These are phyloP conservation scores for Chrysosporium keratinophilum DNA, from an alignment of 2,329 filamentous ascomycete species.

Conservation along the genomic window DNA sequence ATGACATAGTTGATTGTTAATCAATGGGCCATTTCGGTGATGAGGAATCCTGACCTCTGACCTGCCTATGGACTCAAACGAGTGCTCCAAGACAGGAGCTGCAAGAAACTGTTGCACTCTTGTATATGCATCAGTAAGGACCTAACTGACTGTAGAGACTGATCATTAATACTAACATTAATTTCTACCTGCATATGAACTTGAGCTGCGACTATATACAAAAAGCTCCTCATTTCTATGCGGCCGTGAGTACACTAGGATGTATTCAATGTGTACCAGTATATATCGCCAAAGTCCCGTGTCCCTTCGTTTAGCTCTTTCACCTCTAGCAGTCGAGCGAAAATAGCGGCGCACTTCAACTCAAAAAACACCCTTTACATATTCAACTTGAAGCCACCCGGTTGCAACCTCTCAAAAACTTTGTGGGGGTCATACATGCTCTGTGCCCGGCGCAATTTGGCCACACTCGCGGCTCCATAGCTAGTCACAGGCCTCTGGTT, in stretches of 20 bases:
- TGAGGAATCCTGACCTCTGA: background rate
- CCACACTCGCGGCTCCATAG: slow-evolving; percentile 19
- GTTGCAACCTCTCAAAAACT: slow-evolving; percentile 27
- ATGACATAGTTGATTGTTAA: too few relatives aligned
- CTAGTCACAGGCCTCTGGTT: slow-evolving; percentile 17
- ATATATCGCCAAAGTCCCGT: too few relatives aligned
- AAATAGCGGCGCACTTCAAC: background rate
- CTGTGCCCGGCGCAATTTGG: slow-evolving; percentile 16
- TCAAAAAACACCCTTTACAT: slow-evolving; percentile 17
- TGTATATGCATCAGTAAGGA: too few relatives aligned
- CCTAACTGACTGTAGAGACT: too few relatives aligned
- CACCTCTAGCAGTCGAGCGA: background rate
- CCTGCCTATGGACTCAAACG: too few relatives aligned
- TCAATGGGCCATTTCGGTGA: too few relatives aligned
- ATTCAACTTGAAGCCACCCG: slow-evolving; percentile 36
- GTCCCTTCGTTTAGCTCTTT: background rate
- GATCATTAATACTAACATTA: background rate
- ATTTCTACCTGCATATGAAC: background rate
- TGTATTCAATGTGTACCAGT: background rate
- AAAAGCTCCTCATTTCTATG: background rate
- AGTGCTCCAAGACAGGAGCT: too few relatives aligned
- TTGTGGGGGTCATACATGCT: slow-evolving; percentile 18
- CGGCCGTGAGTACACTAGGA: background rate
- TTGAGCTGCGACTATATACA: background rate
- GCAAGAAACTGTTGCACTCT: too few relatives aligned